phyloP scores from a whole-genome alignment of 2,329 filamentous ascomycete genomes.

The Myriosclerotinia curreyana region DNA sequence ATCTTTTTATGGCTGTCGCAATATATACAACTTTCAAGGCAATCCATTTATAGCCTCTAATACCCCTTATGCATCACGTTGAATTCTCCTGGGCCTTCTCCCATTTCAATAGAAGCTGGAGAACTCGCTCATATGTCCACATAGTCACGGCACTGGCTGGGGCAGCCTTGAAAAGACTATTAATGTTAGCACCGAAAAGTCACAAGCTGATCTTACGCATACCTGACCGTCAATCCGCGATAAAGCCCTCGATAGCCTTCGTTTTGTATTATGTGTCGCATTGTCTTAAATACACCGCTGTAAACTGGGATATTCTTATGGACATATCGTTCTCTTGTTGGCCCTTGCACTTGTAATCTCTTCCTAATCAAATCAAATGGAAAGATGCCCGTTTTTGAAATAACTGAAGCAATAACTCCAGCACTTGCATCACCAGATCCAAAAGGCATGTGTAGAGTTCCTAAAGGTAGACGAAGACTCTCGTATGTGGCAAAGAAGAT shows the following conservation, averaged over 20 bases:
- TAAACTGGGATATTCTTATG: slow-evolving; percentile 89
- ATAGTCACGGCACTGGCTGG: slow-evolving; percentile 74
- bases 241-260: slow-evolving; percentile 84
- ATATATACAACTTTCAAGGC: neutral
- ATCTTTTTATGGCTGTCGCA: neutral
- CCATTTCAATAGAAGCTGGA: slow-evolving; percentile 41
- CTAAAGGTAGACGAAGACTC: slow-evolving; percentile 60
- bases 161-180: slow-evolving; percentile 79
- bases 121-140: slow-evolving; percentile 69
- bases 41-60: neutral
- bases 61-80: neutral
- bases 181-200: neutral
- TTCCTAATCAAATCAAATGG: slow-evolving; percentile 91
- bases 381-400: slow-evolving; percentile 87
- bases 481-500: slow-evolving; percentile 93
- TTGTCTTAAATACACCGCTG: slow-evolving; percentile 59
- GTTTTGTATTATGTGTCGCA: slow-evolving; percentile 62
- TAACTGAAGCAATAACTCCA: slow-evolving; percentile 72
- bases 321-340: slow-evolving; percentile 73
- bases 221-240: slow-evolving; percentile 75
- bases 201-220: slow-evolving; percentile 8
- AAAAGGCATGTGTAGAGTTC: slow-evolving; percentile 57
- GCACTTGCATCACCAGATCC: slow-evolving; percentile 81
- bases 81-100: slow-evolving; percentile 21
- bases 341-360: slow-evolving; percentile 91